Evolutionary conservation across 108 stramenopile species (phyloP).

Genomic region (Cylindrotheca closterium): DNA sequence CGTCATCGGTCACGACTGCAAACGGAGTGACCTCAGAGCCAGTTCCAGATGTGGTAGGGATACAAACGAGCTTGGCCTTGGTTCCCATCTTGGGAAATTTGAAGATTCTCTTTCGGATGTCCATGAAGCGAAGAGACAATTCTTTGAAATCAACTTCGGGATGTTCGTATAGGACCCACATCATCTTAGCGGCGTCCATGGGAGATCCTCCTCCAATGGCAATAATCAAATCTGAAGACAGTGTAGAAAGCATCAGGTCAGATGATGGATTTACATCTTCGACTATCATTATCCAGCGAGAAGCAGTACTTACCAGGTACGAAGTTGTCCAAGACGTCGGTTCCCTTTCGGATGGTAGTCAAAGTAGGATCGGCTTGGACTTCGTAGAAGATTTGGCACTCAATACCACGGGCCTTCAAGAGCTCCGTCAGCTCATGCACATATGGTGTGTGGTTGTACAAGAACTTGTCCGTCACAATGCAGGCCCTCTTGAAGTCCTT

Average conservation of each 20-base stretch:
- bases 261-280: too few species aligned
- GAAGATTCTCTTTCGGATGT: conserved; percentile 36
- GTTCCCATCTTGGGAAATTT: conserved; percentile 37
- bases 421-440: conserved; percentile 24
- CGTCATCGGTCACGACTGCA: conserved; percentile 36
- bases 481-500: conserved; percentile 17
- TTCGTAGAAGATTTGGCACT: conserved; percentile 32
- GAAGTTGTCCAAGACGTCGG: conserved; percentile 8
- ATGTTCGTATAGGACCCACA: conserved; percentile 37
- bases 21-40: conserved; percentile 43
- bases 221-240: conserved; percentile 38
- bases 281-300: too few species aligned
- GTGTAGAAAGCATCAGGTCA: too few species aligned
- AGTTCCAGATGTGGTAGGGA: conserved; percentile 52
- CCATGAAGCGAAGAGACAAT: conserved; percentile 30
- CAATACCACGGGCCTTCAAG: conserved; percentile 28
- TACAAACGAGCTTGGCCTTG: conserved; percentile 30
- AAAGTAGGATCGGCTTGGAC: conserved; percentile 46
- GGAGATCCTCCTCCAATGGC: conserved; percentile 64
- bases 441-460: conserved; percentile 12
- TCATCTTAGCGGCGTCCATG: conserved; percentile 64
- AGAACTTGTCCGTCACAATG: conserved; percentile 31
- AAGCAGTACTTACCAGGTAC: conserved; percentile 14
- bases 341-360: conserved; percentile 14
- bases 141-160: conserved; percentile 33